A percentile compares a stretch with the other conserved stretches of the same genome.
These are phyloP conservation scores for Botryosphaeria agaves DNA, from an alignment of 2,329 filamentous ascomycete genomes.

Conservation along the genomic window DNA sequence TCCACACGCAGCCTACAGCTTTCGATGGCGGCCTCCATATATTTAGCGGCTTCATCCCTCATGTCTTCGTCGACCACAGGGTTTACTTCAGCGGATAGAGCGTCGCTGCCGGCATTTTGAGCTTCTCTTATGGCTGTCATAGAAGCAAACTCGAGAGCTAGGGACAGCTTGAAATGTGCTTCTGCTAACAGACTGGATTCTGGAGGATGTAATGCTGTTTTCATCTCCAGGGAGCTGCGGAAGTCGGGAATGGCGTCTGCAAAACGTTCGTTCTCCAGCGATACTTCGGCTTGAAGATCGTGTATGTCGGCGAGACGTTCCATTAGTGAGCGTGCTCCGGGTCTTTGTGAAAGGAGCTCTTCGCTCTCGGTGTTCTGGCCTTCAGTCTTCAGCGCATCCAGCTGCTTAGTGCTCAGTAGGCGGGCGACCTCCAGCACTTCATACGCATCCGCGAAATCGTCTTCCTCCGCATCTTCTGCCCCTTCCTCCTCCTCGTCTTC, in stretches of 20 bases:
- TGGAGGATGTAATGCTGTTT: conserved; percentile 58
- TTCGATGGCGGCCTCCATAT: conserved; percentile 58
- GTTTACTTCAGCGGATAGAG: conserved; percentile 23
- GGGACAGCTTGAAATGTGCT: conserved; percentile 88
- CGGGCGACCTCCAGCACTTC: conserved; percentile 47
- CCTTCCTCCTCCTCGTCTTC: conserved; percentile 48
- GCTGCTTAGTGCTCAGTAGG: conserved; percentile 38
- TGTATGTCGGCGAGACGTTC: conserved; percentile 85
- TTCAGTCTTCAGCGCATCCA: conserved; percentile 28
- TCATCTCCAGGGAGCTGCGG: conserved; percentile 58
- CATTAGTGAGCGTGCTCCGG: conserved; percentile 47
- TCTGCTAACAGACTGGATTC: conserved; percentile 81
- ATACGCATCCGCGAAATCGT: conserved; percentile 46
- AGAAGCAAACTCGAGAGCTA: conserved; percentile 86
- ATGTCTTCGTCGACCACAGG: conserved; percentile 47
- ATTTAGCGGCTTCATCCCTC: conserved; percentile 50
- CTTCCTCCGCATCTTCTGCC: conserved; percentile 30
- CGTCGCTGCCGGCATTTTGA: conserved; percentile 22
- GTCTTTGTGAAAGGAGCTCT: no score
- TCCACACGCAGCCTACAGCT: conserved; percentile 55
- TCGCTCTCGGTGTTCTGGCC: conserved; percentile 16
- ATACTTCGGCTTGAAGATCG: conserved; percentile 87
- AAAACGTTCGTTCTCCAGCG: conserved; percentile 91
- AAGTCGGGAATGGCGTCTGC: conserved; percentile 74
- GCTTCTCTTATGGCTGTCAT: conserved; percentile 45